Conservation (phyloP, 75 land plant genomes). For the Selaginella tamariscina region DNA sequence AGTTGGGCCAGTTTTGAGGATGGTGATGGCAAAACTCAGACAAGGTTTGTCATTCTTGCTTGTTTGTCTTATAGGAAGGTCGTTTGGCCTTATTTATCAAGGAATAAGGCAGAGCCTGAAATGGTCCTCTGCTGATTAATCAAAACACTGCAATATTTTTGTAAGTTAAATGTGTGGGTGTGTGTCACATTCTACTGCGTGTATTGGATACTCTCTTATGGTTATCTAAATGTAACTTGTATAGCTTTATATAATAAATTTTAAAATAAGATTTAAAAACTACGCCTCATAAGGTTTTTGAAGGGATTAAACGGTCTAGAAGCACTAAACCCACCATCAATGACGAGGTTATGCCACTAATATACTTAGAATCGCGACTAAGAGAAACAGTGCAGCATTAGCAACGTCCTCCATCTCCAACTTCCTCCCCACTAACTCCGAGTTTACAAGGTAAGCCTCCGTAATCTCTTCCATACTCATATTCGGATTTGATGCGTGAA, state of each 20-base stretch:
- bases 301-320: neutral
- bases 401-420: conserved; percentile 18
- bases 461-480: neutral
- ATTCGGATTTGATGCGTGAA: neutral
- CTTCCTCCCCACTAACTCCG: conserved; percentile 21
- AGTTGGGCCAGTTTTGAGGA: conserved; percentile 51
- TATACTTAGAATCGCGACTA: conserved; percentile 5
- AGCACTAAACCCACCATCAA: conserved; percentile 14
- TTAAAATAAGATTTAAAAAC: too few relatives aligned
- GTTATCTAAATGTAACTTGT: too few relatives aligned
- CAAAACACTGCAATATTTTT: too few relatives aligned
- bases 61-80: conserved; percentile 72
- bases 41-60: conserved; percentile 75
- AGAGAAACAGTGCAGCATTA: conserved; percentile 7
- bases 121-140: conserved; percentile 42
- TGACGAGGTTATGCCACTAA: conserved; percentile 15
- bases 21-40: conserved; percentile 38
- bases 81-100: conserved; percentile 73
- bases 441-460: neutral
- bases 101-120: conserved; percentile 82
- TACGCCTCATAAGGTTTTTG: neutral
- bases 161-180: too few relatives aligned
- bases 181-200: too few relatives aligned
- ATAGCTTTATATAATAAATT: too few relatives aligned
- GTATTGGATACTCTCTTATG: too few relatives aligned